phyloP scores from a whole-genome alignment of 805 yeast genomes.

The Priceomyces medius region DNA sequence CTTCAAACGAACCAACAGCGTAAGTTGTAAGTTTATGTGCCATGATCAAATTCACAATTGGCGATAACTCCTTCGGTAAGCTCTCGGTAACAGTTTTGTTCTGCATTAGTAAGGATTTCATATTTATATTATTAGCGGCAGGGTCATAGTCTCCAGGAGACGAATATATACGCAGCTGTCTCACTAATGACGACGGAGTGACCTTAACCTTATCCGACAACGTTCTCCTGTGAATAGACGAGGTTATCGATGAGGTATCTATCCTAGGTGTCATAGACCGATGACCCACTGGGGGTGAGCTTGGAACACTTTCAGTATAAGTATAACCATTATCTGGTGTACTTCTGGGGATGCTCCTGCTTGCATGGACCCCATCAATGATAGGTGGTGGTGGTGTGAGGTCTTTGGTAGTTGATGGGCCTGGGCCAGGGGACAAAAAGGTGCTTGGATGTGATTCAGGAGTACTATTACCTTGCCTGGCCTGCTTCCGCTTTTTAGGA shows the following conservation, averaged over 20 bases:
- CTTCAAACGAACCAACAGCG: conserved; percentile 49
- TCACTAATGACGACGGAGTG: conserved; percentile 35
- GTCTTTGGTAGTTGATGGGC: not conserved
- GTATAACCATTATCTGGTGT: not conserved
- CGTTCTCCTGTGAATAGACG: conserved; percentile 15
- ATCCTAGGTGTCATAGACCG: not conserved
- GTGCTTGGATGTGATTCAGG: not conserved
- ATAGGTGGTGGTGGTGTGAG: not conserved
- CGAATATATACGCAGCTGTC: conserved; percentile 30
- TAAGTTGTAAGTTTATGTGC: conserved; percentile 72
- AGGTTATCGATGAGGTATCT: conserved; percentile 2
- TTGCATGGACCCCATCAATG: too few relatives aligned
- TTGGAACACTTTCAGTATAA: conserved; percentile 4
- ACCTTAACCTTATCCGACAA: conserved; percentile 29
- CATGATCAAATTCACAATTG: conserved; percentile 65
- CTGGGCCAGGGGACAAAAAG: not conserved
- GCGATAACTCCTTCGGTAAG: conserved; percentile 64
- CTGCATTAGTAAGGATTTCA: conserved; percentile 16
- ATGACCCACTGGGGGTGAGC: conserved; percentile 4
- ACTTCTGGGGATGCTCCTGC: too few relatives aligned
- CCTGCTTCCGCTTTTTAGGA: conserved; percentile 3
- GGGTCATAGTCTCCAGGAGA: conserved; percentile 11
- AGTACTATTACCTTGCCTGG: not conserved
- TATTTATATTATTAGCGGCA: conserved; percentile 10
- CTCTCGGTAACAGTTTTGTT: conserved; percentile 21